Base-by-base conservation (phyloP, 495 filamentous ascomycete species). In the Entonaema liquescens region DNA sequence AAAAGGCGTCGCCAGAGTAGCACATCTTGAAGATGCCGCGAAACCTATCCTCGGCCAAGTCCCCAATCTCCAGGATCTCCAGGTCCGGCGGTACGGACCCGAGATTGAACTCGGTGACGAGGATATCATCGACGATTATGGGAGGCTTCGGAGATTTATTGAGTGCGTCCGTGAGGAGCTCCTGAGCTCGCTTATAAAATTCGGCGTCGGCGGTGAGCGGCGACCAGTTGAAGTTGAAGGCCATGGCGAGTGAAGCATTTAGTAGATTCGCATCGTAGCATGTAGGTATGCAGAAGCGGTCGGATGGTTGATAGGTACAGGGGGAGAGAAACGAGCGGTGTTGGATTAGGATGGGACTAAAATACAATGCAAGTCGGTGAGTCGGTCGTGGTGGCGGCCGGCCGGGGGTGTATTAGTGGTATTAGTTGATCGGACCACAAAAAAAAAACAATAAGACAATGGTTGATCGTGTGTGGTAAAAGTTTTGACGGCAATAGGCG, bases 181-280 rank as follows among this genome's bases (percentile, higher is more conserved):
- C 94, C 78, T 94, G 92, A 56, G 95, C 95, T 74, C 93, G 89
- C 74, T 89, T 88, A 80, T 96, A 96, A 83, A 96, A 96, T 60
- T 85, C 85, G 77, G 93, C 93, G 84, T 97, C 93, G 73, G 94
- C 94, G 81, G 94, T 94, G 72, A 99, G 88, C 77, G 95, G 95
- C 87, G 94, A 97, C 95, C 95, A 99, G 93, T 98, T 99, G 92
- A 99, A 98, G 85, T 97, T 98, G 89, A 99, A 99, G 69, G 95
- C 95, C 95, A 99, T 99, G 82, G 79, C 80, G 81, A 80, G 78
- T 68, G 50, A 68, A 68, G 70, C 70, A 72, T 72, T 72, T 47
- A 47, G 19, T 68, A 67, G 74, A 78, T 71, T 71, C 68, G 62
- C 68, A 71, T 71, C 57, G 68, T 62, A 65, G 33, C 49, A 1